Percentiles rank a stretch among this genome's conserved stretches.
These are phyloP conservation scores for Cutaneotrichosporon sp. DNA, from an alignment of 1,284 basidiomycete species.

Conservation along the genomic window DNA sequence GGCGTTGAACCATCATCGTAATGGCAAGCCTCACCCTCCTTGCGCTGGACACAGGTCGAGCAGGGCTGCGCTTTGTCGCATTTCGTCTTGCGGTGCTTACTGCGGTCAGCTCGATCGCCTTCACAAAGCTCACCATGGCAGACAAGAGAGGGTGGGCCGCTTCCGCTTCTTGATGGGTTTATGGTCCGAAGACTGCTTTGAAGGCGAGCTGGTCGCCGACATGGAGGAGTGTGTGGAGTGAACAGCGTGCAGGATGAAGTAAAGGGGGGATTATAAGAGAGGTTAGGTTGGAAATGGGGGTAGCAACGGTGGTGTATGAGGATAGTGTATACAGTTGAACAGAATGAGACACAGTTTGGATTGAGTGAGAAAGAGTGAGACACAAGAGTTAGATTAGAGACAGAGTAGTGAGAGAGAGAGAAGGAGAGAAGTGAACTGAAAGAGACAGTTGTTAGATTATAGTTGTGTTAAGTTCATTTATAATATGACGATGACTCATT, in stretches of 20 bases:
- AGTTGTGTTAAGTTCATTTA: no score
- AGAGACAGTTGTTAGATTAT: no score
- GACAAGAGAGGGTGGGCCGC: constrained; percentile 1
- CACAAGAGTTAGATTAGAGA: no score
- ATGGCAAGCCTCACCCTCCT: constrained; percentile 4
- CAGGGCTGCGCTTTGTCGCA: constrained; percentile 6
- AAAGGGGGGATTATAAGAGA: background rate
- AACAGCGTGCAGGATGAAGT: background rate
- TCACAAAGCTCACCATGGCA: background rate
- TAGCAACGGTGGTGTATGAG: no score
- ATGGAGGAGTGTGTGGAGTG: background rate
- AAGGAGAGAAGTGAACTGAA: no score
- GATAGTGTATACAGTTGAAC: background rate
- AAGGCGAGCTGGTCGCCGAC: background rate
- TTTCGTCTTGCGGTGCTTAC: constrained; percentile 8
- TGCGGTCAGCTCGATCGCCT: background rate
- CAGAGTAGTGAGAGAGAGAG: no score
- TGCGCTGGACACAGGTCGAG: constrained; percentile 7
- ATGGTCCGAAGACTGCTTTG: background rate
- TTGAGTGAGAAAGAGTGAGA: no score
- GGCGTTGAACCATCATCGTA: constrained; percentile 7
- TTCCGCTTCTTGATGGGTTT: constrained; percentile 4
- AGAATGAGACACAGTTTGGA: no score
- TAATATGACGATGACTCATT: no score
- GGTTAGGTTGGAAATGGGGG: background rate